Evolutionary conservation across 495 filamentous ascomycete genomes (phyloP).

Genomic region (Lentithecium fluviatile): DNA sequence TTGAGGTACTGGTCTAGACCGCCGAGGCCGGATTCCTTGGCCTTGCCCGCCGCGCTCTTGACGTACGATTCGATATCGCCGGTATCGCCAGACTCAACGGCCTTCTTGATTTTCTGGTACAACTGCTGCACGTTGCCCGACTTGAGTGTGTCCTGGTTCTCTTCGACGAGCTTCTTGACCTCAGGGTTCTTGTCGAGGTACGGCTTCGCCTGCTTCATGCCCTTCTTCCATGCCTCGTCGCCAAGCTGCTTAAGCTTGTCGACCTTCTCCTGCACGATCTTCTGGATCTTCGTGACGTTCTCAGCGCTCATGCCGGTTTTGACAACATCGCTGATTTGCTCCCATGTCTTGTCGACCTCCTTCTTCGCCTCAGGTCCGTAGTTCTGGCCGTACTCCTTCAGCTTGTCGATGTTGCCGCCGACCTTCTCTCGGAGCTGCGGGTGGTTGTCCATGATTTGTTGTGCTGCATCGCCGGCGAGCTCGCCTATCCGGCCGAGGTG

Average conservation of each 20-base stretch:
- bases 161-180: conserved; percentile 61
- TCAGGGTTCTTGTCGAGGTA: conserved; percentile 65
- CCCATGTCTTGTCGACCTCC: conserved; percentile 64
- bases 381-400: conserved; percentile 62
- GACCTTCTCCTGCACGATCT: conserved; percentile 63
- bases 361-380: conserved; percentile 69
- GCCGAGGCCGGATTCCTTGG: conserved; percentile 46
- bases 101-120: conserved; percentile 53
- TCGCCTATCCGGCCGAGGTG: conserved; percentile 51
- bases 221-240: conserved; percentile 64
- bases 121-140: conserved; percentile 56
- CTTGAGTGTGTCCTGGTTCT: conserved; percentile 61
- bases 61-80: conserved; percentile 59
- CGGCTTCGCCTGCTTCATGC: conserved; percentile 58
- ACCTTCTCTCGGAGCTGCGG: conserved; percentile 66
- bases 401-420: conserved; percentile 58
- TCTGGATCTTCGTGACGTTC: conserved; percentile 53
- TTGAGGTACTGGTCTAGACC: conserved; percentile 51
- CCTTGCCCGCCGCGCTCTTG: conserved; percentile 53
- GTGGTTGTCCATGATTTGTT: conserved; percentile 63
- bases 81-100: conserved; percentile 55
- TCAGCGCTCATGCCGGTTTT: conserved; percentile 52
- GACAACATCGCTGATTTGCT: conserved; percentile 57
- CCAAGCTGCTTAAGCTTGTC: conserved; percentile 60
- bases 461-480: conserved; percentile 55